These are phyloP conservation scores for Phialophora macrospora DNA, from an alignment of 2,329 filamentous ascomycete species.

Conservation along the genomic window DNA sequence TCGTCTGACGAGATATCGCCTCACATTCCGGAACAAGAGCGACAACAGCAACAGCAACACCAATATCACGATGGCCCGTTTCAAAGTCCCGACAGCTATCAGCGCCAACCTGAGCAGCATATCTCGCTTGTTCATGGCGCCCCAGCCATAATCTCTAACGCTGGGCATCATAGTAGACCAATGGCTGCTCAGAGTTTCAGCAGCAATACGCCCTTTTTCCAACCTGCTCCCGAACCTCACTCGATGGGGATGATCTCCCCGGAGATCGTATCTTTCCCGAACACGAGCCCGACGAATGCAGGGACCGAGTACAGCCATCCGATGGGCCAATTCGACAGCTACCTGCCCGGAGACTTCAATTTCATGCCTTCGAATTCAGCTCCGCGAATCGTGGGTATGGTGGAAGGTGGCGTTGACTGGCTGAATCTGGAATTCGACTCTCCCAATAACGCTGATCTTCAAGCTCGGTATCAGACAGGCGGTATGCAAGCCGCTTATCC, in stretches of 20 bases:
- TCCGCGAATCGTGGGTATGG: slow-evolving; percentile 29
- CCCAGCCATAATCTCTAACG: slow-evolving; percentile 7
- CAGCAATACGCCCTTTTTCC: slow-evolving; percentile 17
- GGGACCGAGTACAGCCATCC: slow-evolving; percentile 21
- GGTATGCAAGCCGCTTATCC: slow-evolving; percentile 16
- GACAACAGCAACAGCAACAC: slow-evolving; percentile 5
- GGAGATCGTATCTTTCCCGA: slow-evolving; percentile 26
- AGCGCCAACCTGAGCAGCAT: slow-evolving; percentile 2
- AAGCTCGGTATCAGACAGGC: slow-evolving; percentile 17
- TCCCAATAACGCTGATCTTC: slow-evolving; percentile 21
- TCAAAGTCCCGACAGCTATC: slow-evolving; percentile 4
- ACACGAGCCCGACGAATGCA: slow-evolving; percentile 25
- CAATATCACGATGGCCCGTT: slow-evolving; percentile 13
- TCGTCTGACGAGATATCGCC: neutral
- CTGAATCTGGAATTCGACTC: slow-evolving; percentile 30
- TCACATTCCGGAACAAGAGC: slow-evolving; percentile 15
- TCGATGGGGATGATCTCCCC: slow-evolving; percentile 22
- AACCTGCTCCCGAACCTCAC: slow-evolving; percentile 19
- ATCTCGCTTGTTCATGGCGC: slow-evolving; percentile 3
- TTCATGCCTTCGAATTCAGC: slow-evolving; percentile 25
- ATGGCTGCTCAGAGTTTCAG: slow-evolving; percentile 8
- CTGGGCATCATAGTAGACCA: slow-evolving; percentile 8
- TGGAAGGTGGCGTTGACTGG: slow-evolving; percentile 26
- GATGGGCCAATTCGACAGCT: slow-evolving; percentile 25
- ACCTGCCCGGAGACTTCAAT: slow-evolving; percentile 28